phyloP scores from a whole-genome alignment of 1,139 yeast species.

The Candida neerlandica region DNA sequence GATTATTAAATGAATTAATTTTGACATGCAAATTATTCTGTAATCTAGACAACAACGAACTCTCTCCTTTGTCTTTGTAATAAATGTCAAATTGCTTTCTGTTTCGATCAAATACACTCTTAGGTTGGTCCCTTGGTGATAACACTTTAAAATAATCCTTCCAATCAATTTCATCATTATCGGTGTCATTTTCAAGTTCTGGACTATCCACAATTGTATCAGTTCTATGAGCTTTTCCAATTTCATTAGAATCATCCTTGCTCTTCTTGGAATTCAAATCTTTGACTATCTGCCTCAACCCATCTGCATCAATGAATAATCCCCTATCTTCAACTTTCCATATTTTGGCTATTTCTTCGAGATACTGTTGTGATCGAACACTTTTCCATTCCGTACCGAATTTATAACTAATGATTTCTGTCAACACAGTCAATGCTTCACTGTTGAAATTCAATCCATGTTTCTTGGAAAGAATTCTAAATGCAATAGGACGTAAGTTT shows the following conservation, averaged over 20 bases:
- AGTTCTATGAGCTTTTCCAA: conserved; percentile 25
- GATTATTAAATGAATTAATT: conserved; percentile 32
- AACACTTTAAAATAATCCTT: conserved; percentile 68
- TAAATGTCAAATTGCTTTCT: conserved; percentile 62
- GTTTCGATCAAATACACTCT: conserved; percentile 61
- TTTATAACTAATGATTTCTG: conserved; percentile 69
- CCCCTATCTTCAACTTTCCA: conserved; percentile 95
- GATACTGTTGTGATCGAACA: conserved; percentile 60
- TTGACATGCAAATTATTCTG: conserved; percentile 23
- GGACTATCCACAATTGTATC: conserved; percentile 35
- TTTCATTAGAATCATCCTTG: not conserved
- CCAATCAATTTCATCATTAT: conserved; percentile 53
- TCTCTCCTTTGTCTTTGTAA: conserved; percentile 17
- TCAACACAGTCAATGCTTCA: conserved; percentile 72
- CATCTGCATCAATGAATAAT: conserved; percentile 75
- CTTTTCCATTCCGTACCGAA: conserved; percentile 91
- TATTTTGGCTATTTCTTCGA: conserved; percentile 75
- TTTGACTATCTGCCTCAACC: conserved; percentile 62
- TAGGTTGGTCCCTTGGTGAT: conserved; percentile 67
- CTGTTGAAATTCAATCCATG: conserved; percentile 90
- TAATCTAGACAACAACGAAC: conserved; percentile 17
- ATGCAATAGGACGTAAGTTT: conserved; percentile 87
- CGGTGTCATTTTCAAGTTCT: conserved; percentile 10
- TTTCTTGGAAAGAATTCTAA: conserved; percentile 84
- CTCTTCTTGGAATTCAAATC: conserved; percentile 31